Evolutionary conservation across 202 grass and related monocot species (phyloP).

Genomic region (Zizania palustris): DNA sequence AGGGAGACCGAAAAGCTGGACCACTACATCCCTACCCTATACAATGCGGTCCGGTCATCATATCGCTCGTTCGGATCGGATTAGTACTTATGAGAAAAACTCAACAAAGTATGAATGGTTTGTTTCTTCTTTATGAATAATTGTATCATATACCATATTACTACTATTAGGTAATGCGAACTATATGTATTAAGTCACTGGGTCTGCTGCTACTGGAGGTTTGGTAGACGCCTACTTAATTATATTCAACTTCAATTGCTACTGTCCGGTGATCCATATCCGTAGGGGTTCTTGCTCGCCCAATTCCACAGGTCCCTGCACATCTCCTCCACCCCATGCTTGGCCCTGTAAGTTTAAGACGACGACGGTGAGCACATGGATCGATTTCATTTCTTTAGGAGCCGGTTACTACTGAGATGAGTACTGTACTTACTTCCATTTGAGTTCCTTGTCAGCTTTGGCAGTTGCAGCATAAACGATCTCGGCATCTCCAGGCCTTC

Average conservation of each 20-base stretch:
- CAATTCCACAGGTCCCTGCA: constrained; percentile 98
- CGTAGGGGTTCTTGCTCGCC: constrained; percentile 93
- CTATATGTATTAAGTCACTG: background rate
- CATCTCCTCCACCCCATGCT: constrained; percentile 89
- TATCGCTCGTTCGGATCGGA: too few species aligned
- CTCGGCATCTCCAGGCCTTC: constrained; percentile 89
- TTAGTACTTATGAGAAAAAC: too few species aligned
- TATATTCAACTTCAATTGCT: constrained; percentile 31
- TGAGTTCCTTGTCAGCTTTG: constrained; percentile 87
- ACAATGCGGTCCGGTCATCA: too few species aligned
- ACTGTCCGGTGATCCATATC: constrained; percentile 53
- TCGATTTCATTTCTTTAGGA: background rate
- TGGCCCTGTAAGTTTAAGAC: constrained; percentile 48
- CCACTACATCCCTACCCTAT: too few species aligned
- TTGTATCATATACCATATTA: too few species aligned
- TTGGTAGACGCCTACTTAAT: background rate
- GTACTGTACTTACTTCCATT: constrained; percentile 77
- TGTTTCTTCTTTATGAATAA: background rate
- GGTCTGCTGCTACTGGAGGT: background rate
- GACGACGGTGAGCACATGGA: background rate
- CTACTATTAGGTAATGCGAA: background rate
- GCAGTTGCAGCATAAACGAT: constrained; percentile 74
- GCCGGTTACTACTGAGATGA: background rate
- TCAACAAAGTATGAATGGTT: background rate
- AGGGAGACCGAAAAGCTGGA: too few species aligned